phyloP scores from a whole-genome alignment of 306 rosid genomes.

The Citrullus mucosospermus region DNA sequence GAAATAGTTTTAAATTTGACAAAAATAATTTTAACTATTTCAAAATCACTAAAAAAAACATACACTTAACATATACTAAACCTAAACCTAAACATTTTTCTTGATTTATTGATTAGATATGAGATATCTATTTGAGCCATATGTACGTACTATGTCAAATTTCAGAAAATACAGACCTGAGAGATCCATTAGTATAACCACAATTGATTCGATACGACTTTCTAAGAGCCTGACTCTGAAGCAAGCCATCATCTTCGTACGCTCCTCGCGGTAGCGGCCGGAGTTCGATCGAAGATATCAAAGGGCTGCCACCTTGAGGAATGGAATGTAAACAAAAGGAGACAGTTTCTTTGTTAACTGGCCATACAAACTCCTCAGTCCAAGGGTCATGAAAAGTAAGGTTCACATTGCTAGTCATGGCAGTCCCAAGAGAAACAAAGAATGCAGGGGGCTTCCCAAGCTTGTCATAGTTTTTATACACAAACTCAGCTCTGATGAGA shows the following conservation, averaged over 20 bases:
- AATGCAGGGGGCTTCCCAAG: slow-evolving; percentile 55
- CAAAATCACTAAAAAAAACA: too few relatives aligned
- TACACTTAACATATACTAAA: too few relatives aligned
- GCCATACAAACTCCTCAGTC: slow-evolving; percentile 76
- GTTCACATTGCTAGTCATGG: slow-evolving; percentile 39
- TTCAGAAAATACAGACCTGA: slow-evolving; percentile 28
- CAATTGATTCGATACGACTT: slow-evolving; percentile 66
- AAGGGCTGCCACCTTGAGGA: slow-evolving; percentile 48
- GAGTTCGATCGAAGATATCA: slow-evolving; percentile 65
- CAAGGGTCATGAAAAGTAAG: slow-evolving; percentile 55
- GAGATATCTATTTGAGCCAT: too few relatives aligned
- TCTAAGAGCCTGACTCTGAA: slow-evolving; percentile 38
- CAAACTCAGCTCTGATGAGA: slow-evolving; percentile 66
- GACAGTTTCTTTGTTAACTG: slow-evolving; percentile 36
- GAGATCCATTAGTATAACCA: slow-evolving; percentile 47
- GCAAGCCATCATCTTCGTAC: slow-evolving; percentile 41
- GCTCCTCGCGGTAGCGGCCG: slow-evolving; percentile 72
- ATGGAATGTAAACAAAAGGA: slow-evolving; percentile 46
- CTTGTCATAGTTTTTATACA: slow-evolving; percentile 71
- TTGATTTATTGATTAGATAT: too few relatives aligned
- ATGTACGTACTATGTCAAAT: too few relatives aligned
- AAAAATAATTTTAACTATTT: too few relatives aligned
- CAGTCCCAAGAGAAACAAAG: slow-evolving; percentile 71
- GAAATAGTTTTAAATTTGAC: too few relatives aligned
- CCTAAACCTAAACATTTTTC: too few relatives aligned